Percentiles rank a stretch among this genome's conserved stretches.
Evolutionary conservation across 768 basidiomycete genomes (phyloP).

Genomic region (Daedaleopsis nitida): DNA sequence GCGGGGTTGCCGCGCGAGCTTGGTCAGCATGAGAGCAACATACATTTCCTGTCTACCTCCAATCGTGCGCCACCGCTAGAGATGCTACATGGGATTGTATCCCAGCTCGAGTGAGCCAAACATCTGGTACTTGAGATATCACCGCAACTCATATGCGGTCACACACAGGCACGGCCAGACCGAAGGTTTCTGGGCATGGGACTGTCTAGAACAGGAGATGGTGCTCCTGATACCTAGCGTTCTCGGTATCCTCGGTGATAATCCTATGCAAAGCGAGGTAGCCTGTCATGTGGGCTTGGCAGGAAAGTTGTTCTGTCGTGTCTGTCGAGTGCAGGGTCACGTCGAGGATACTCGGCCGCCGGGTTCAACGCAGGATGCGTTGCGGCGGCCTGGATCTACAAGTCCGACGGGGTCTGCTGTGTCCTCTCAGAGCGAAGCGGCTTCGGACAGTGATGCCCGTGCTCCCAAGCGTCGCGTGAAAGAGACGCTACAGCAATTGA

Average conservation of each 20-base stretch:
- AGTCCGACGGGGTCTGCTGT: too few relatives aligned
- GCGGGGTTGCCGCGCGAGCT: constrained; percentile 37
- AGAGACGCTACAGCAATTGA: too few relatives aligned
- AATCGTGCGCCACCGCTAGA: constrained; percentile 43
- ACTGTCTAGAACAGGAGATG: constrained; percentile 19
- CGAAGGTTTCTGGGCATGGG: constrained; percentile 43
- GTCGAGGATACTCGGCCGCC: too few relatives aligned
- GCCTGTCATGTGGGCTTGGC: constrained; percentile 45
- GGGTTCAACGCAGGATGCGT: too few relatives aligned
- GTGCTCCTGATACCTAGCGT: constrained; percentile 18
- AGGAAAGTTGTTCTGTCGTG: constrained; percentile 43
- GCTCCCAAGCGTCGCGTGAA: too few relatives aligned
- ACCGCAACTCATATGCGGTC: not conserved
- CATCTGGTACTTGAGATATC: not conserved
- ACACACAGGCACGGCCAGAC: constrained; percentile 26
- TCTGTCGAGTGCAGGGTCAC: constrained; percentile 44
- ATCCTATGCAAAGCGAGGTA: constrained; percentile 48
- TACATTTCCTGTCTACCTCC: constrained; percentile 44
- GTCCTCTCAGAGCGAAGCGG: too few relatives aligned
- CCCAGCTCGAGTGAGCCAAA: constrained; percentile 31
- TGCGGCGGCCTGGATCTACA: too few relatives aligned
- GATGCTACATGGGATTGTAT: constrained; percentile 38
- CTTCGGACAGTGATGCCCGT: too few relatives aligned
- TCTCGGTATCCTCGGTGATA: constrained; percentile 38
- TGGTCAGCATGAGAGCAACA: constrained; percentile 34